phyloP scores from a whole-genome alignment of 192 early-diverging fungal genomes.

The Coemansia sp. region DNA sequence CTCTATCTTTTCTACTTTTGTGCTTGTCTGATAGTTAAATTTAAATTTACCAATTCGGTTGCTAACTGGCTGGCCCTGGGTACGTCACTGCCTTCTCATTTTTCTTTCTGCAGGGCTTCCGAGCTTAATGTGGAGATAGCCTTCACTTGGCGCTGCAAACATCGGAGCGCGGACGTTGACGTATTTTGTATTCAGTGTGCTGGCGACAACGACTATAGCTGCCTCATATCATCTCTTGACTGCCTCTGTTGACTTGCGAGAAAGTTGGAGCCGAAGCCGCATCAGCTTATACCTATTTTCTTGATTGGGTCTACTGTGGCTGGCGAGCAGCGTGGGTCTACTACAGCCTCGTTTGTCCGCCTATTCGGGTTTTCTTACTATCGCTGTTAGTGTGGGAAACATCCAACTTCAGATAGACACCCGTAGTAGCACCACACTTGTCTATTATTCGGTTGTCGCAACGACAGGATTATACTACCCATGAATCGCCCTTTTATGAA shows the following conservation, averaged over 20 bases:
- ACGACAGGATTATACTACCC: neutral
- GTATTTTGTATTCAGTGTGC: neutral
- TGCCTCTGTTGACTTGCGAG: neutral
- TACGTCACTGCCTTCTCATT: neutral
- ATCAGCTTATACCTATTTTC: neutral
- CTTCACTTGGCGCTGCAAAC: neutral
- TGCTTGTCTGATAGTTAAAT: neutral
- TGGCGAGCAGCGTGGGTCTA: neutral
- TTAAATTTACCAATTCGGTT: neutral
- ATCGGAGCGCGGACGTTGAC: neutral
- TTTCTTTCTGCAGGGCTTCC: neutral
- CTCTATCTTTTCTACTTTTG: neutral
- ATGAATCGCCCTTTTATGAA: neutral
- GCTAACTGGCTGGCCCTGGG: conserved; percentile 6
- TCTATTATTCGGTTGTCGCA: neutral
- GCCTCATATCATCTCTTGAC: neutral
- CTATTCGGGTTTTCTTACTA: neutral
- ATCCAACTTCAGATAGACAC: too few species aligned
- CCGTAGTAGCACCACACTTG: neutral
- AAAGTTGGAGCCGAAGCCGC: neutral
- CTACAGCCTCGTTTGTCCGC: neutral
- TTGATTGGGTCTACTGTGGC: neutral
- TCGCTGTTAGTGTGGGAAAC: neutral
- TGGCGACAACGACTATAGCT: neutral
- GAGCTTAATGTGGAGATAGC: neutral